Evolutionary conservation across 225 moss, liverwort and hornwort genomes (phyloP).

Genomic region (Sphagnum tenellum): DNA sequence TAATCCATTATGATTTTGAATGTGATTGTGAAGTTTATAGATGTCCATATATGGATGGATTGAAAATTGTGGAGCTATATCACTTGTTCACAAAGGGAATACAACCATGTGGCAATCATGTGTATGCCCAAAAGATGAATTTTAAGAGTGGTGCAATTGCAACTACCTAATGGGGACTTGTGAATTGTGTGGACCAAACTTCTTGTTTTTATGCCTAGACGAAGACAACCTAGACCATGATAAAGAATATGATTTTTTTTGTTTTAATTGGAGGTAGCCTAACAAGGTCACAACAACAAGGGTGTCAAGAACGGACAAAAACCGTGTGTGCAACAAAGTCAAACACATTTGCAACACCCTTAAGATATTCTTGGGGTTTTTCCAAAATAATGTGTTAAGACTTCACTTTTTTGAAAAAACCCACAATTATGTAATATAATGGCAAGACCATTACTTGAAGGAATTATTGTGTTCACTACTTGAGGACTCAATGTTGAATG

Average conservation of each 20-base stretch:
- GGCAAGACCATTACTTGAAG: too few species aligned
- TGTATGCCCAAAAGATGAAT: background rate
- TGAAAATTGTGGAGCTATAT: background rate
- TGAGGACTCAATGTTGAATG: background rate
- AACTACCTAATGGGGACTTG: background rate
- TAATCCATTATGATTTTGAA: background rate
- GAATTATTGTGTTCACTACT: too few species aligned
- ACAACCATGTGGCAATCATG: background rate
- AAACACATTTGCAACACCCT: background rate
- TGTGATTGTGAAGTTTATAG: background rate
- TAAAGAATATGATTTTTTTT: background rate
- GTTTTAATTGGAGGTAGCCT: background rate
- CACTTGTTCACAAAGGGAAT: background rate
- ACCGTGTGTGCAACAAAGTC: background rate
- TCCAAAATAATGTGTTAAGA: background rate
- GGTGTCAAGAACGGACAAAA: background rate
- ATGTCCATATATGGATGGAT: background rate
- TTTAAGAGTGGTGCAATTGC: background rate
- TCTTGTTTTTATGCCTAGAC: background rate
- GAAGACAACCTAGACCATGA: background rate
- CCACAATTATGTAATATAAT: background rate
- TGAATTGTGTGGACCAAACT: background rate
- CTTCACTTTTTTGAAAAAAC: background rate
- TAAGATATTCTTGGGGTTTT: background rate
- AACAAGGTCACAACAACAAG: background rate